Conservation (phyloP, 2,329 filamentous ascomycete genomes). For the Nigrospora oryzae region DNA sequence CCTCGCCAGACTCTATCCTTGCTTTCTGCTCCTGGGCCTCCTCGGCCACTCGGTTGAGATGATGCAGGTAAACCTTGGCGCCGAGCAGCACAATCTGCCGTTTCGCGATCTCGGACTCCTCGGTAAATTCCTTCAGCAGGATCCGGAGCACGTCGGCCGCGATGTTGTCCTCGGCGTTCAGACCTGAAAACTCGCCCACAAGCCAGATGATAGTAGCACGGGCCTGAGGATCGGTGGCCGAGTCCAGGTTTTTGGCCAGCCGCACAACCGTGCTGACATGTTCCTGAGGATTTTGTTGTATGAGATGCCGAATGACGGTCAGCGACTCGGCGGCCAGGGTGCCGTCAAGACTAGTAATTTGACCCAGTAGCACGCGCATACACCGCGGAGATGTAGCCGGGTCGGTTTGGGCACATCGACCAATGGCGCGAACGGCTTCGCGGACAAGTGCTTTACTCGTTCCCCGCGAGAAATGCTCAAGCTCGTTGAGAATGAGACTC, state of each 20-base stretch:
- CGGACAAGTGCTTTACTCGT: conserved; percentile 69
- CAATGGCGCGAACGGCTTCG: conserved; percentile 87
- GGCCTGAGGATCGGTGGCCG: conserved; percentile 77
- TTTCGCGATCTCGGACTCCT: conserved; percentile 79
- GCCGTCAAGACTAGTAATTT: conserved; percentile 82
- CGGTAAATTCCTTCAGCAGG: conserved; percentile 73
- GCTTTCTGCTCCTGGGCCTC: conserved; percentile 19
- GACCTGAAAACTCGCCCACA: conserved; percentile 83
- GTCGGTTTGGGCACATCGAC: conserved; percentile 80
- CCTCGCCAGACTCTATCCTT: conserved; percentile 22
- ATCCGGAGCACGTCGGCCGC: conserved; percentile 88
- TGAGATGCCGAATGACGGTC: conserved; percentile 90
- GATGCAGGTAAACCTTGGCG: conserved; percentile 93
- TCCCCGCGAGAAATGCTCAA: conserved; percentile 83
- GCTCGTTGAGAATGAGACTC: conserved; percentile 79
- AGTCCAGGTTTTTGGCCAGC: conserved; percentile 84
- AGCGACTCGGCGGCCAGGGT: conserved; percentile 85
- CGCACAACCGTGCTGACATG: conserved; percentile 82
- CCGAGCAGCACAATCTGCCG: conserved; percentile 86
- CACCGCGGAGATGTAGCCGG: conserved; percentile 66
- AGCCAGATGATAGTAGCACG: conserved; percentile 96
- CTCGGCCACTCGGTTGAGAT: conserved; percentile 57
- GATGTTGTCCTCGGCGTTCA: conserved; percentile 77
- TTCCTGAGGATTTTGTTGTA: conserved; percentile 76
- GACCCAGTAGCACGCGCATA: conserved; percentile 71